Evolutionary conservation across 768 basidiomycete genomes (phyloP), one percentile per base, ranked within the genome.

Genomic region (Boletus subparvulus): DNA sequence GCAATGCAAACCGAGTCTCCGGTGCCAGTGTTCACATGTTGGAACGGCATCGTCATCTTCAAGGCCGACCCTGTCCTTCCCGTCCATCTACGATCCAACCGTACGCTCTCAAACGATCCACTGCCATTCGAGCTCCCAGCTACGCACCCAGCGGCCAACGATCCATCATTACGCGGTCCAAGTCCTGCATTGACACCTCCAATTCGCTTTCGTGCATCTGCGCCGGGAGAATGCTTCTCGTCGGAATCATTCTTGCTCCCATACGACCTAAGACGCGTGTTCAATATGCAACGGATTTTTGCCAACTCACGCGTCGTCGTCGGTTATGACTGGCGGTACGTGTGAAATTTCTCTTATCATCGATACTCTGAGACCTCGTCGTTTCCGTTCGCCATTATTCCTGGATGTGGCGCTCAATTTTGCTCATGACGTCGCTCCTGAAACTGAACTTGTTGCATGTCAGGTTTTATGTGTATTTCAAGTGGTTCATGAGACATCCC

Each of bases 1-100:
- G 73, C 74, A 4, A 69, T 79, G 61, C 64, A 70, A 48, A 59
- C 50, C 12, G 78, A 74, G 36, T 70, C 73, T 14, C 76, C 78
- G 12, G 78, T 71, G 2, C 77, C 78, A 11, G 78, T 78, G 8
- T 75, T 77, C 54, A 57, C 75, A 0, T 79, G 78, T 64, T 79
- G 78, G 78, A 79, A 79, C 48, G 78, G 78, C 33, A 75, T 79
- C 59, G 69, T 69, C 47, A 73, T 73, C 3, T 74, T 79, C 60
- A 43, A 60, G 10, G 73, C 78, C 0, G 78, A 79, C 48, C 76
- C 78, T 4, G 44, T 79, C 32, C 67, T 78, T 32, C 77, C 78
- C 14, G 54, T 75, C 36, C 57, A 69, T 46, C 68, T 77, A 6
- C 77, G 78, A 44, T 61, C 67, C 1, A 76, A 76, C 43, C 60